Conservation (phyloP, 257 asterid genomes). For the Nicotiana benthamiana region DNA sequence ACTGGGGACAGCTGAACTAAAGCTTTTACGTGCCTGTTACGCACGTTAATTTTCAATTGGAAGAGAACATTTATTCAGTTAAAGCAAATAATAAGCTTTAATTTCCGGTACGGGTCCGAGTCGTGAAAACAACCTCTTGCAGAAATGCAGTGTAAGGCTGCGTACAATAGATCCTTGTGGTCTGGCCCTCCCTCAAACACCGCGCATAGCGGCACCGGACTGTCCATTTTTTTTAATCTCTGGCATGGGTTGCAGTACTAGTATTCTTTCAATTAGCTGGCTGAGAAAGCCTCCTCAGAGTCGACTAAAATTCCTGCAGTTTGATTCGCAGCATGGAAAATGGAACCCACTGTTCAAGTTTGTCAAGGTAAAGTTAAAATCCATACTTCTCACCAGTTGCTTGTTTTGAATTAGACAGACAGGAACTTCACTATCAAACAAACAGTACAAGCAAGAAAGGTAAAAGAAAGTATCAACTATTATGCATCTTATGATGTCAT, state of each 20-base stretch:
- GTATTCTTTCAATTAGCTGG: background rate
- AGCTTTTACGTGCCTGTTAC: background rate
- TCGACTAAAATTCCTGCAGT: background rate
- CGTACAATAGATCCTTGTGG: too few relatives aligned
- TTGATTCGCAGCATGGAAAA: background rate
- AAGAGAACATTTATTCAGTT: too few relatives aligned
- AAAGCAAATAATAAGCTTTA: background rate
- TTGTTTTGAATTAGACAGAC: slow-evolving; percentile 9
- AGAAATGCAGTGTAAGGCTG: too few relatives aligned
- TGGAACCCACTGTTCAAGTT: too few relatives aligned
- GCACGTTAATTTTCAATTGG: background rate
- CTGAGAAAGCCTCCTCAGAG: background rate
- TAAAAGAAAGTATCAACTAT: background rate
- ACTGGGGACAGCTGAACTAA: background rate
- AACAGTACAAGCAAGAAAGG: background rate
- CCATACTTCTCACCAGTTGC: background rate
- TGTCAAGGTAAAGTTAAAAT: too few relatives aligned
- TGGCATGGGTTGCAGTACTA: slow-evolving; percentile 6
- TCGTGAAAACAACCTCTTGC: too few relatives aligned
- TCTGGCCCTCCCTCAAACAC: too few relatives aligned
- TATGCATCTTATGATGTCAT: background rate
- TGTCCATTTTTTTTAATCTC: background rate
- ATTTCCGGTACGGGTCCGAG: slow-evolving; percentile 1
- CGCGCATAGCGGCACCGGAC: too few relatives aligned
- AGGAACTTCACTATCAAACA: background rate